Evolutionary conservation across 2,329 filamentous ascomycete species (phyloP), one percentile per base, ranked within the genome.

Genomic region (Pseudocercospora eumusae): DNA sequence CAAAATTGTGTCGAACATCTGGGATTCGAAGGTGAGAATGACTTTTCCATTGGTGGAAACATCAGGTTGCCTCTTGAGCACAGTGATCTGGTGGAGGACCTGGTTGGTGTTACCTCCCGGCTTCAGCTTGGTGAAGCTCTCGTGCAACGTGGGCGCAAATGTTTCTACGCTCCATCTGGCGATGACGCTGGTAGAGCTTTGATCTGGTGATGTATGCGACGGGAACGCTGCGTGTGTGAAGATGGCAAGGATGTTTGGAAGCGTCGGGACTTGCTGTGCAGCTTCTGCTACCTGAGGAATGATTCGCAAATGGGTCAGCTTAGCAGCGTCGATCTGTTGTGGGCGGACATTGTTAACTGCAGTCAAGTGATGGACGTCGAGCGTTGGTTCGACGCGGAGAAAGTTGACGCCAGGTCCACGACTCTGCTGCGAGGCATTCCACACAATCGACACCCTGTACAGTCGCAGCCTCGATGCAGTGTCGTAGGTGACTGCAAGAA

Each of bases 101-200:
- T 65, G 45, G 9, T 64, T 64, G 21, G 66, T 36, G n/a, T 68
- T 62, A 21, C 56, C 53, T 40, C 64, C 68, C 31, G 62, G 59
- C 55, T 72, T 75, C 40, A 74, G 67, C 47, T 71, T 73, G 21
- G 72, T 69, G 63, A 79, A 80, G 20, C 72, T 71, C 13, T 75
- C 75, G 36, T 77, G 73, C 6, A 75, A 60, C 0, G 60, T 66
- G 1, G 68, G 68, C 15, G 65, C 66, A 25, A 67, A 55, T 31
- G 90, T 86, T 31, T 84, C 82, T 9, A 93, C 74, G 68, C 95
- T 88, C 93, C 93, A 98, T 64, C 89, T 85, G 65, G 92, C 88
- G 64, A 98, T 82, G 44, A 93, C 84, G 68, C 88, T 96, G 68
- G 89, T 86, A 0, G 85, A 85, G 66, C 88, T 86, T 45, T 83